Base-by-base conservation (phyloP, 805 yeast species). In the Yamadazyma endophytica region DNA sequence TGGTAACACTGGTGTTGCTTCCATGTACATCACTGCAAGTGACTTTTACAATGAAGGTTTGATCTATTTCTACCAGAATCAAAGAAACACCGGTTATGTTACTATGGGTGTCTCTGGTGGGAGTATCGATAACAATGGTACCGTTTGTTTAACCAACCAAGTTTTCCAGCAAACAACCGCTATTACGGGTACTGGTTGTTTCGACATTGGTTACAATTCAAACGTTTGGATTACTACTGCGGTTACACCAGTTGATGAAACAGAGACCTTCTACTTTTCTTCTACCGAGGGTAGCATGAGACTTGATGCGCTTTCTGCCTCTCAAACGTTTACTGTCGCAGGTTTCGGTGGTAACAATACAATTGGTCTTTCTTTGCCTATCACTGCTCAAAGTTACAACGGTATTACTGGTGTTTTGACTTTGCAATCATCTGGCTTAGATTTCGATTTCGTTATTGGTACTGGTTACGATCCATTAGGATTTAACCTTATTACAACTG, bases 291-390 rank as follows among this genome's bases (percentile, higher is more conserved):
- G 57, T 4, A 19, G 42, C 17, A 21, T 53, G 17, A 32, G 38
- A 15, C 46, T 35, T 16, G 41, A 35, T 13, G 39, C 44, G 11
- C 17, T 42, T 7, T 23, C 38, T 18, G 24, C 35, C 13, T 21
- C 41, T 5, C 48, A 39, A 30, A 39, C 52, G 4, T 26, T 25
- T 17, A 20, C 24, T 2, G 51, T 46, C 25, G 40, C 38, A 21
- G 53, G 51, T 14, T 45, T 36, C 17, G 54, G 53, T 37, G 34
- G 33, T 19, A 52, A 52, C 12, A 52, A 53, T 33, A 26, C 31
- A 17, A 40, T 51, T 29, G 50, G 47, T 12, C 18, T 33, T 16
- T 17, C 26, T 9, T n/a, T 16, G 11, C 5, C 31, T 44, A 14
- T 42, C 12, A n/a, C 29, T 11, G 12, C 26, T 22, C 35, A 17